phyloP scores from a whole-genome alignment of 176 grass and related monocot species.

The Ensete glaucum region DNA sequence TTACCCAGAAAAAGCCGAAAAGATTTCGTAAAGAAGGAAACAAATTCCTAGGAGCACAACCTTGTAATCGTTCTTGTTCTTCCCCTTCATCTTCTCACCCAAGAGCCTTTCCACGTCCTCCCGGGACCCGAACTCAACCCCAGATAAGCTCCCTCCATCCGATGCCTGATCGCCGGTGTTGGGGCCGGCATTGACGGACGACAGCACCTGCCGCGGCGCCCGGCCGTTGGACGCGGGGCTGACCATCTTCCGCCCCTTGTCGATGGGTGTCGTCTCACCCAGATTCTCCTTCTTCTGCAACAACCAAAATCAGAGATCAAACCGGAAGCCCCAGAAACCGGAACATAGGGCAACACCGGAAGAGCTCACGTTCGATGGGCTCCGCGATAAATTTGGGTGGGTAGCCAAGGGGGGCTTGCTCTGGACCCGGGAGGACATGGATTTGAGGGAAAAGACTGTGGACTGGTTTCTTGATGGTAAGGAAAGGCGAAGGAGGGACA shows the following conservation, averaged over 20 bases:
- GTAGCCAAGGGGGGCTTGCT: neutral
- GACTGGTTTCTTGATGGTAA: neutral
- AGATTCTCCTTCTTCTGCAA: constrained; percentile 17
- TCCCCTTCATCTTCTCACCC: constrained; percentile 78
- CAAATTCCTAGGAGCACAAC: constrained; percentile 2
- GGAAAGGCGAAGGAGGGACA: neutral
- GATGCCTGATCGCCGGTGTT: neutral
- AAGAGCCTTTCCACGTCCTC: constrained; percentile 52
- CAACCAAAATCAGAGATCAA: neutral
- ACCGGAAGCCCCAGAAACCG: neutral
- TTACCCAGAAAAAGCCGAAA: neutral
- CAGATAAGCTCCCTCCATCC: constrained; percentile 16
- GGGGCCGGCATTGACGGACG: constrained; percentile 7
- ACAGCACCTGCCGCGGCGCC: constrained; percentile 26
- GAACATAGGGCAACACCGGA: neutral
- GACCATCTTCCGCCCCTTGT: constrained; percentile 6
- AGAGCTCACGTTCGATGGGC: neutral
- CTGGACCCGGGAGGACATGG: constrained; percentile 2
- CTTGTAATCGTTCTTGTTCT: constrained; percentile 71
- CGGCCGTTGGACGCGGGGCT: neutral
- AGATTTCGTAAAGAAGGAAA: neutral
- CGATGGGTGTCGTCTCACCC: neutral
- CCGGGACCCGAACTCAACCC: constrained; percentile 39
- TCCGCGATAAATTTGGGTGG: neutral
- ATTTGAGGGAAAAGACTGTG: neutral